phyloP scores from a whole-genome alignment of 148 eudicot genomes.

The Chenopodium album region DNA sequence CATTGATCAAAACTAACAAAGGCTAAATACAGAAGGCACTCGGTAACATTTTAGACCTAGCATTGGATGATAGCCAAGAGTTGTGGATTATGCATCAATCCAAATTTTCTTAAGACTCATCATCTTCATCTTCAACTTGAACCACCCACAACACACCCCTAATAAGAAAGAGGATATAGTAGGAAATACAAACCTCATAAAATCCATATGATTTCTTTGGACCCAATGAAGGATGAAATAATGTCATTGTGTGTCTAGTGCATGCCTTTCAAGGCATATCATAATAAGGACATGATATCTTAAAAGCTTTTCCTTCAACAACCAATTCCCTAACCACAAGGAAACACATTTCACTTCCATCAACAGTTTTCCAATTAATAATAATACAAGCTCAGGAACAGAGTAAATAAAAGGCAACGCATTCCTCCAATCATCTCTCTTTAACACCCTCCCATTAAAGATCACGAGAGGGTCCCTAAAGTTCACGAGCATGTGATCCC shows the following conservation, averaged over 20 bases:
- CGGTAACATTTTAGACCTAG: conserved; percentile 18
- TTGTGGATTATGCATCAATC: conserved; percentile 14
- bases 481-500: conserved; percentile 35
- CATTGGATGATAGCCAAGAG: conserved; percentile 10
- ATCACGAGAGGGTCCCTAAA: conserved; percentile 34
- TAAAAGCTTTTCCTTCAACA: conserved; percentile 18
- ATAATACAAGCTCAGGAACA: background rate
- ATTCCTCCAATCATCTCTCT: conserved; percentile 13
- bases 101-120: background rate
- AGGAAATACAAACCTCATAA: conserved; percentile 26
- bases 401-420: background rate
- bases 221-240: conserved; percentile 16
- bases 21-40: background rate
- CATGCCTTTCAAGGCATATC: conserved; percentile 25
- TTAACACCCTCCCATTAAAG: conserved; percentile 7
- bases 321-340: conserved; percentile 25
- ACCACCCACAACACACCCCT: conserved; percentile 17
- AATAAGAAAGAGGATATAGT: conserved; percentile 28
- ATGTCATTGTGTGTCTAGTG: conserved; percentile 17
- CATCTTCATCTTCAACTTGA: background rate
- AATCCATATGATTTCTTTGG: conserved; percentile 19
- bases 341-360: conserved; percentile 2
- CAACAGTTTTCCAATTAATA: background rate
- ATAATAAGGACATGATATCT: conserved; percentile 32
- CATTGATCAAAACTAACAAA: background rate